phyloP scores from a whole-genome alignment of 2,329 filamentous ascomycete species.

The Erysiphe neolycopersici region DNA sequence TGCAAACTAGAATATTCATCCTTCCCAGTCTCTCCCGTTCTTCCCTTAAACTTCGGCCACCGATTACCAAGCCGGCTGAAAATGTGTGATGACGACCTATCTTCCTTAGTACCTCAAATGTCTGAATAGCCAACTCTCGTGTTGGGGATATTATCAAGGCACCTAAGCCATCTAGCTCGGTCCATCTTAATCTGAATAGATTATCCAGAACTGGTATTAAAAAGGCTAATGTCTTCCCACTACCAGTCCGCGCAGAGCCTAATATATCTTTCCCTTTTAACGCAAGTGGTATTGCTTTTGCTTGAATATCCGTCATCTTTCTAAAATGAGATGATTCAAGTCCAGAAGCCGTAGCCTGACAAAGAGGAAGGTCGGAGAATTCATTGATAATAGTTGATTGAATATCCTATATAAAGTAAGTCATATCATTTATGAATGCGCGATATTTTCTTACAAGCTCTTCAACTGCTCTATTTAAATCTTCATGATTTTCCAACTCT shows the following conservation, averaged over 20 bases:
- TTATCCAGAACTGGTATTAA: constrained; percentile 79
- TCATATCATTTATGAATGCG: no score
- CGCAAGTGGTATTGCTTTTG: constrained; percentile 63
- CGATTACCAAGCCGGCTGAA: constrained; percentile 79
- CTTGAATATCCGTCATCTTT: constrained; percentile 73
- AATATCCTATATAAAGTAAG: no score
- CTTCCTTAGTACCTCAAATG: constrained; percentile 80
- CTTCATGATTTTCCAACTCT: constrained; percentile 11
- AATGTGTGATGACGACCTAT: constrained; percentile 73
- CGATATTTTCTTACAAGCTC: constrained; percentile 9
- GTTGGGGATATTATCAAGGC: constrained; percentile 86
- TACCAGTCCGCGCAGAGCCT: constrained; percentile 84
- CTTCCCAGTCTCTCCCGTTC: constrained; percentile 58
- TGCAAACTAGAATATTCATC: constrained; percentile 96
- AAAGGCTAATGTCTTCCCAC: constrained; percentile 86
- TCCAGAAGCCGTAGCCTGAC: constrained; percentile 49
- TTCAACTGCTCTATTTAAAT: constrained; percentile 10
- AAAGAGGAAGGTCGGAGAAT: constrained; percentile 71
- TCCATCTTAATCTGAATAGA: constrained; percentile 68
- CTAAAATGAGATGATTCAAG: constrained; percentile 74
- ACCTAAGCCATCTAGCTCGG: constrained; percentile 71
- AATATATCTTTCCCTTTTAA: constrained; percentile 72
- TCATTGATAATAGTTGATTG: constrained; percentile 19
- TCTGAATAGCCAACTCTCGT: constrained; percentile 84
- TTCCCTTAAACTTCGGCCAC: constrained; percentile 71